Percentiles rank a stretch among this genome's conserved stretches.
These are phyloP conservation scores for Metschnikowia drakensbergensis DNA, from an alignment of 805 yeast genomes.

Conservation along the genomic window DNA sequence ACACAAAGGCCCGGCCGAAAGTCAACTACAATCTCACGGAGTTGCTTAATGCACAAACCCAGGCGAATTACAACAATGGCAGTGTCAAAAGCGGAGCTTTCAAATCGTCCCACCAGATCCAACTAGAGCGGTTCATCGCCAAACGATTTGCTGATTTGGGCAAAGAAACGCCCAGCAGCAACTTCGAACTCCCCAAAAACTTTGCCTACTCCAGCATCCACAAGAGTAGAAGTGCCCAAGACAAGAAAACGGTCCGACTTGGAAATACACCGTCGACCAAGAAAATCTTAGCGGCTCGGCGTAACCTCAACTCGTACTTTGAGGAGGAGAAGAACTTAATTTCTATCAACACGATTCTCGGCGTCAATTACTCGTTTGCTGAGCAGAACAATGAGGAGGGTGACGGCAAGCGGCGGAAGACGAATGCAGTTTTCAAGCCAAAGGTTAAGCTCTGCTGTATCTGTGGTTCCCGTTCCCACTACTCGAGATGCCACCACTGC, in stretches of 20 bases:
- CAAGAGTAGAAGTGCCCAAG: slow-evolving; percentile 18
- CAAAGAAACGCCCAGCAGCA: slow-evolving; percentile 26
- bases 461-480: slow-evolving; percentile 35
- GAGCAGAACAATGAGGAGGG: slow-evolving; percentile 29
- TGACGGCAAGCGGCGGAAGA: slow-evolving; percentile 16
- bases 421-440: slow-evolving; percentile 22
- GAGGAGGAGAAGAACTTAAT: slow-evolving; percentile 45
- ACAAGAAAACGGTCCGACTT: slow-evolving; percentile 26
- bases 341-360: slow-evolving; percentile 39
- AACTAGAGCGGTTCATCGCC: slow-evolving; percentile 36
- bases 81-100: slow-evolving; percentile 29
- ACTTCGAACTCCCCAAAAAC: slow-evolving; percentile 42
- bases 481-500: slow-evolving; percentile 38
- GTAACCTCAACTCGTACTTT: slow-evolving; percentile 42
- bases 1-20: slow-evolving; percentile 36
- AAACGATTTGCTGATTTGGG: slow-evolving; percentile 35
- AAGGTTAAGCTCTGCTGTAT: slow-evolving; percentile 38
- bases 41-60: slow-evolving; percentile 41
- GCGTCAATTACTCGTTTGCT: slow-evolving; percentile 38
- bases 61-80: slow-evolving; percentile 26
- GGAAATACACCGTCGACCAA: slow-evolving; percentile 45
- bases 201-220: slow-evolving; percentile 35
- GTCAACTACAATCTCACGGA: slow-evolving; percentile 43
- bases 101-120: slow-evolving; percentile 41
- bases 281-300: slow-evolving; percentile 37